Evolutionary conservation across 352 stramenopile genomes (phyloP).

Genomic region (Paralagenidium karlingii): DNA sequence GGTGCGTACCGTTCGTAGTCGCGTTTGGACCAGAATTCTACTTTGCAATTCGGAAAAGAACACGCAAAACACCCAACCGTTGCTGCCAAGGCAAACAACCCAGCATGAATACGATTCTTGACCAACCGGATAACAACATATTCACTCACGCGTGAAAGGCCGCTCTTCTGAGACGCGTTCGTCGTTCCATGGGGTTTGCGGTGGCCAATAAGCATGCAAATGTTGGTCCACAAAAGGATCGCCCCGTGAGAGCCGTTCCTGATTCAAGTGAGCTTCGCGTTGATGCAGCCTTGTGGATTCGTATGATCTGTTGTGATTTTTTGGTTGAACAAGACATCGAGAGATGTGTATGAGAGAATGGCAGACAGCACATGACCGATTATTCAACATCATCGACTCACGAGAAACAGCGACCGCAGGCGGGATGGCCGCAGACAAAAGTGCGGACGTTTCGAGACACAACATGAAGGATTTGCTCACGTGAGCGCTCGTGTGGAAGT

Average conservation of each 20-base stretch:
- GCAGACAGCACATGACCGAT: neutral
- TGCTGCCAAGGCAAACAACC: constrained; percentile 6
- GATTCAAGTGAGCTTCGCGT: constrained; percentile 18
- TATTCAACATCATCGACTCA: constrained; percentile 4
- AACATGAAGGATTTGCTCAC: constrained; percentile 36
- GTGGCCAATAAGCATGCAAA: constrained; percentile 42
- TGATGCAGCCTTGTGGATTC: constrained; percentile 40
- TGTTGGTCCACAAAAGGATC: constrained; percentile 37
- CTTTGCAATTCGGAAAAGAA: constrained; percentile 13
- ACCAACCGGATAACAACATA: too few species aligned
- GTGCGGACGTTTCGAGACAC: constrained; percentile 19
- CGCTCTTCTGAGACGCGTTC: constrained; percentile 7
- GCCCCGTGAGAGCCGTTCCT: constrained; percentile 18
- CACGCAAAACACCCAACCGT: constrained; percentile 42
- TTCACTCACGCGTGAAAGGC: too few species aligned
- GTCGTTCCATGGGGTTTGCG: constrained; percentile 27
- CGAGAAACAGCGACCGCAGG: constrained; percentile 48
- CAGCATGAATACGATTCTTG: too few species aligned
- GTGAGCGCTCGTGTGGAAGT: constrained; percentile 22
- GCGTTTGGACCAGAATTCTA: constrained; percentile 25
- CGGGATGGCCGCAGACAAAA: constrained; percentile 38
- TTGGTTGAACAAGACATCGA: neutral
- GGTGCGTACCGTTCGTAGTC: constrained; percentile 17
- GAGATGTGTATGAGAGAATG: too few species aligned
- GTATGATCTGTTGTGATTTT: constrained; percentile 13